A percentile compares a stretch with the other conserved stretches of the same genome.
These are phyloP conservation scores for Monilinia polystroma DNA, from an alignment of 2,329 filamentous ascomycete genomes.

Conservation along the genomic window DNA sequence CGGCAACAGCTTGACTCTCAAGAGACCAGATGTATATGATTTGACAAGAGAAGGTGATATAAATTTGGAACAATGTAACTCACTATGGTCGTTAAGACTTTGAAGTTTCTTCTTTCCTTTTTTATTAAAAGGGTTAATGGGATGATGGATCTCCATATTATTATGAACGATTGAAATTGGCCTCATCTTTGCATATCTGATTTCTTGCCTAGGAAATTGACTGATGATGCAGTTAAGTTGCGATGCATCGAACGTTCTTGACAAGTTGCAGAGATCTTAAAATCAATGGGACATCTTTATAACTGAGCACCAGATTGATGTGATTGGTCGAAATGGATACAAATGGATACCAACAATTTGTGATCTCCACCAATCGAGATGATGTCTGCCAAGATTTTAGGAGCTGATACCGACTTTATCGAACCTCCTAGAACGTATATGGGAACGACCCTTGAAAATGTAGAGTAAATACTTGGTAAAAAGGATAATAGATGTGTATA, in stretches of 20 bases:
- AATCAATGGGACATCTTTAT: slow-evolving; percentile 6
- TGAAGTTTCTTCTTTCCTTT: neutral
- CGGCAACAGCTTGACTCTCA: no score
- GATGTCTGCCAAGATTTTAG: no score
- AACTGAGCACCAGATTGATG: fast-evolving
- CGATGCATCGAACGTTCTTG: neutral
- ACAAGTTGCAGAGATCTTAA: slow-evolving; percentile 14
- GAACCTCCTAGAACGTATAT: no score
- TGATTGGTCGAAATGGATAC: neutral
- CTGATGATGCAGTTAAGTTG: neutral
- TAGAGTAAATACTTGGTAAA: no score
- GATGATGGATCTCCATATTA: neutral
- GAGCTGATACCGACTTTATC: no score
- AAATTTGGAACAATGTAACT: no score
- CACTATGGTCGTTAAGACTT: no score
- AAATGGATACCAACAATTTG: neutral
- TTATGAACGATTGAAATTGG: neutral
- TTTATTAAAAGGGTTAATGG: neutral
- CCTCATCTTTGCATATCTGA: neutral
- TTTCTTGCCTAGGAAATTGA: neutral
- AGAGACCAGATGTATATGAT: no score
- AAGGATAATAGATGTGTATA: no score
- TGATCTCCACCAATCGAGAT: slow-evolving; percentile 3
- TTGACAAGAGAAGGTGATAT: no score
- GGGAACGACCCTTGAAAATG: no score